Conservation (phyloP, 139 green algal species). For the Penium margaritaceum region DNA sequence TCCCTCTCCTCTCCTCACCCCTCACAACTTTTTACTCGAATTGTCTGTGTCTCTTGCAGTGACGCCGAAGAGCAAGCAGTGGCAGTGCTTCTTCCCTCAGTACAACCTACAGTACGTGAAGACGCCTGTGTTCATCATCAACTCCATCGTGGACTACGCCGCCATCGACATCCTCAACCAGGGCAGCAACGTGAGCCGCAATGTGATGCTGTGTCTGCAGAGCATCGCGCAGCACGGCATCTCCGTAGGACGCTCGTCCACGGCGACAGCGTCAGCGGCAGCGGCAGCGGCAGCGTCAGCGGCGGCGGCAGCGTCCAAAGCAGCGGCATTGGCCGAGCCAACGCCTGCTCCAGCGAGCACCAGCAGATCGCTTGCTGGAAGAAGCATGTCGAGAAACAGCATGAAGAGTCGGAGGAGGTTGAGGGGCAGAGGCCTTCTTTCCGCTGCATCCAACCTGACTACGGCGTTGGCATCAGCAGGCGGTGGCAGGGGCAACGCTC, state of each 20-base stretch:
- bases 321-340: too few species aligned
- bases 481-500: too few species aligned
- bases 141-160: background rate
- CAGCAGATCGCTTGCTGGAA: too few species aligned
- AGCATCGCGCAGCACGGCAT: background rate
- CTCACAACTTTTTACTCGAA: too few species aligned
- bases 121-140: background rate
- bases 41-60: too few species aligned
- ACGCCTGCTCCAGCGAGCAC: too few species aligned
- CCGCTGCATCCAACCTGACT: background rate
- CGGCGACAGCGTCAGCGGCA: background rate
- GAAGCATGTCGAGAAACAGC: too few species aligned
- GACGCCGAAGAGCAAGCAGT: too few species aligned
- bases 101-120: background rate
- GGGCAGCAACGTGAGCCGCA: background rate
- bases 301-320: too few species aligned
- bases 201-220: background rate
- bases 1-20: too few species aligned
- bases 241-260: background rate
- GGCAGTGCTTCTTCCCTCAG: slow-evolving; percentile 1
- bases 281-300: background rate
- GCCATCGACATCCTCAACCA: background rate
- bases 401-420: background rate
- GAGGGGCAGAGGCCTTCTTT: too few species aligned
- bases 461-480: too few species aligned